Base-by-base conservation (phyloP, 257 asterid genomes). In the Solanum pinnatisectum region DNA sequence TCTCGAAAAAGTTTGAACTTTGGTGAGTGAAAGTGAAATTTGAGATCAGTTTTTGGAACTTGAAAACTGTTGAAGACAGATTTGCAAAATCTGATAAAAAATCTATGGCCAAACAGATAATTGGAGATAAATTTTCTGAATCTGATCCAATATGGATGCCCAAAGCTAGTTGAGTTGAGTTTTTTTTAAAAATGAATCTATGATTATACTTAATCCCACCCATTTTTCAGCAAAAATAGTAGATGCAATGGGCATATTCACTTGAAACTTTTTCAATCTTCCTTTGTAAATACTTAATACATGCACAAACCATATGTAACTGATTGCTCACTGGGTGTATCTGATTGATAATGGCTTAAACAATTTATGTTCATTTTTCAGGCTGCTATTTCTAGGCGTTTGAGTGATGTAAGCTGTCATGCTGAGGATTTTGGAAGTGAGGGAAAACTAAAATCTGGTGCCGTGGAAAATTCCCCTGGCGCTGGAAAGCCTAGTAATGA, bases 301-400 rank as follows among this genome's bases (percentile, higher is more conserved):
- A 13, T n/a, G 35, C 9, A 76, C 1, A 42, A 9, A 36, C 4
- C 35, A 3, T 40, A 78, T 77, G 60, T 35, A 40, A 7, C 11
- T 33, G 33, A n/a, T 77, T 23, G 63, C 84, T 3, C 3, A 15
- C 30, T 42, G 3, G 33, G n/a, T 27, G 5, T 15, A 16, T 27
- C 7, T 25, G 85, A 44, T 81, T 27, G 27, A 15, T 81, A 9
- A 44, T 46, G 42, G 40, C 27, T n/a, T 81, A 44, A 44, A 10
- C 40, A 42, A 46, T 16, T 73, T 46, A 30, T 81, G 20, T 81
- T 81, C 23, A 77, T 46, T 91, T 88, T 88, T 23, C 90, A 97
- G 98, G 99, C 98, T 84, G 99, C 99, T 86, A 97, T 97, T 42
- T 96, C 99, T 23, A 93, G 99, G 92, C 93, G 99, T 40, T 88